Base-by-base conservation (phyloP, 2,329 filamentous ascomycete genomes). In the Fusarium sp. region DNA sequence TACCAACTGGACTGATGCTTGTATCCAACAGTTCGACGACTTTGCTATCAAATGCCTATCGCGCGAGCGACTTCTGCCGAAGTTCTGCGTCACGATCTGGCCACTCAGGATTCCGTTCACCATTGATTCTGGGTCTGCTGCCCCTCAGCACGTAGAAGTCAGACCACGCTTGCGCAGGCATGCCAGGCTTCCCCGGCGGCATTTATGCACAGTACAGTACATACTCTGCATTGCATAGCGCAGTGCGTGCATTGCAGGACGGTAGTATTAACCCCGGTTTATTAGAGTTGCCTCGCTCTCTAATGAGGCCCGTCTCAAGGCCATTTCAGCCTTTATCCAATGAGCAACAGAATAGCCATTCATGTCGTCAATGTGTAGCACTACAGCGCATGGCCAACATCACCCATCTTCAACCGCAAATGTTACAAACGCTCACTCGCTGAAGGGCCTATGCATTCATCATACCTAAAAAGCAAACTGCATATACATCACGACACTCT, bases 81-180 rank as follows among this genome's bases (percentile, higher is more conserved):
- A 77, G 57, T 63, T 56, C 59, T 66, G 72, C 76, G 72, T 77
- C 73, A 76, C 63, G 53, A 78, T 77, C 76, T 78, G 72, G 58
- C 76, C 76, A 78, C 66, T 56, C n/a, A 48, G n/a, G 60, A 75
- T 53, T 66, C 59, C 55, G 26, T 61, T 54, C 47, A 44, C 60
- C 53, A 60, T 60, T 65, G 51, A 17, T 51, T 35, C 55, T 71
- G 44, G 64, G 53, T 63, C 51, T 59, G 53, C 65, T 77, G 67
- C 63, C 76, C 63, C 58, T 61, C 73, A 76, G 68, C 63, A 64
- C 39, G 9, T 26, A 62, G 66, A 74, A 76, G 71, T 78, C 76
- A 73, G 69, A 69, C 70, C 75, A 78, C 75, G 45, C 51, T 67
- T 74, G 67, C 63, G 63, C 74, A 74, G 59, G 54, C 66, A 64